Percentiles rank a stretch among this genome's conserved stretches.
Evolutionary conservation across 768 basidiomycete genomes (phyloP).

Genomic region (Mycena sanguinolenta): DNA sequence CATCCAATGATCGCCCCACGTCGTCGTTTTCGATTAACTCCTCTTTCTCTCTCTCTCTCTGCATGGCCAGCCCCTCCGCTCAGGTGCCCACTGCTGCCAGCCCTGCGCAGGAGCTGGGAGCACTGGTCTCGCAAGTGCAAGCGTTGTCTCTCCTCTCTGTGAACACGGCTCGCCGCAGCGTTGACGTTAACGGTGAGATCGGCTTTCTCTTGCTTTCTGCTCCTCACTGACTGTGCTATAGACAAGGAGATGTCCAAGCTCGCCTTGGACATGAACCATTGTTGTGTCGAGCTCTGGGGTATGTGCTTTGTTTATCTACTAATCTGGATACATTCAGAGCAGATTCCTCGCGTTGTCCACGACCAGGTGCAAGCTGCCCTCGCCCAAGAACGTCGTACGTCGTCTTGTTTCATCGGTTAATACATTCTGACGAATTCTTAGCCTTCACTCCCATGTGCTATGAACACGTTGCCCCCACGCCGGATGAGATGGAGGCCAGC

Average conservation of each 20-base stretch:
- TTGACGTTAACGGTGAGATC: neutral
- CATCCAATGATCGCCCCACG: too few relatives aligned
- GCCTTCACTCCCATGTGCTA: neutral
- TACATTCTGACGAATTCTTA: neutral
- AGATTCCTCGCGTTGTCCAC: neutral
- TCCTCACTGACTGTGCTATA: too few relatives aligned
- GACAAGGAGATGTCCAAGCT: constrained; percentile 1
- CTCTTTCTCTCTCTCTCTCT: too few relatives aligned
- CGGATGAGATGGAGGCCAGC: neutral
- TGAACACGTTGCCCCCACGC: neutral
- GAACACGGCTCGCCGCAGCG: neutral
- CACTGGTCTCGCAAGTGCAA: too few relatives aligned
- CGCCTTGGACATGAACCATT: constrained; percentile 4
- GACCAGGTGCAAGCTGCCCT: neutral
- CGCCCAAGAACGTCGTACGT: neutral
- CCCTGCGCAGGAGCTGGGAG: too few relatives aligned
- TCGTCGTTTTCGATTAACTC: too few relatives aligned
- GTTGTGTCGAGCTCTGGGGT: constrained; percentile 3
- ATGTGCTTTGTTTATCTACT: neutral
- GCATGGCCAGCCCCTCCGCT: too few relatives aligned
- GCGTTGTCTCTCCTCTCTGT: neutral
- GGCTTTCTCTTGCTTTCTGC: too few relatives aligned
- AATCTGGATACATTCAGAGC: neutral
- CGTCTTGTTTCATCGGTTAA: too few relatives aligned
- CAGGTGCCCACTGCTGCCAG: too few relatives aligned